Percentiles rank a stretch among this genome's conserved stretches.
phyloP scores from a whole-genome alignment of 495 filamentous ascomycete genomes.

The Bacidia gigantensis region DNA sequence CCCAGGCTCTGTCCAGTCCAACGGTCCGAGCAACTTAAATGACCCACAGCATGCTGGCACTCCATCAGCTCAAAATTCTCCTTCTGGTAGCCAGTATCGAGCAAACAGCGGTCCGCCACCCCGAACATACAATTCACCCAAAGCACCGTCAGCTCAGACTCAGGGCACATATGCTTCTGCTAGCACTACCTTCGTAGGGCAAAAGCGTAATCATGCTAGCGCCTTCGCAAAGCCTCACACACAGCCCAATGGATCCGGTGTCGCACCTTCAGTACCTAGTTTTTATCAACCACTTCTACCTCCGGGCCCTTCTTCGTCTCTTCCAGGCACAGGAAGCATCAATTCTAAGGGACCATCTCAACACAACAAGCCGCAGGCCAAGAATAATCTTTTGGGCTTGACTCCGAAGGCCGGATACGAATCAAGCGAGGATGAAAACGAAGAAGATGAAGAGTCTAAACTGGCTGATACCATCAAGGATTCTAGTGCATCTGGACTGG shows the following conservation, averaged over 20 bases:
- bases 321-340: background rate
- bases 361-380: background rate
- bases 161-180: no score
- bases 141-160: no score
- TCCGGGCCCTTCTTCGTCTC: background rate
- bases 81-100: no score
- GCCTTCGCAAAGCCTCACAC: background rate
- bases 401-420: background rate
- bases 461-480: background rate
- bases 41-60: no score
- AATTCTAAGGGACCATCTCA: background rate
- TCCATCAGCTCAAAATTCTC: no score
- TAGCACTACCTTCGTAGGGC: no score
- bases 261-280: background rate
- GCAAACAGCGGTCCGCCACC: no score
- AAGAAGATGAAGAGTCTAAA: slow-evolving; percentile 1
- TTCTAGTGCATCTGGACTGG: background rate
- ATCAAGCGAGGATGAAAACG: slow-evolving; percentile 1
- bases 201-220: background rate
- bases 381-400: background rate
- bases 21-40: no score
- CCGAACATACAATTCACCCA: no score
- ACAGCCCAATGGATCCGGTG: background rate
- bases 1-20: no score
- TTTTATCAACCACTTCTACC: background rate